Evolutionary conservation across 2,329 filamentous ascomycete species (phyloP).

Genomic region (Setomelanomma holmii): DNA sequence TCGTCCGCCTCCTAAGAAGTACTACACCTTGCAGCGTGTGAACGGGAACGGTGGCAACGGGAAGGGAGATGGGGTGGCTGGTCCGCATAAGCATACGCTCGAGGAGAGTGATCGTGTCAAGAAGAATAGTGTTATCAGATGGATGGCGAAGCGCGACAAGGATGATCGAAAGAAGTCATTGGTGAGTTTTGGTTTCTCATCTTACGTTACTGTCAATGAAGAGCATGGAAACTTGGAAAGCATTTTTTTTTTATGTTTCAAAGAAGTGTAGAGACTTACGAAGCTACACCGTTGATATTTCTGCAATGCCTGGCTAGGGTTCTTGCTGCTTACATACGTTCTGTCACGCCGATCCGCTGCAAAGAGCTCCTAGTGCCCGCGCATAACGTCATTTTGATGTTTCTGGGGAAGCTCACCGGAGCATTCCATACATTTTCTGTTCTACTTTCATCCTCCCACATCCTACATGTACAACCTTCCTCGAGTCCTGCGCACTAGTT

Average conservation of each 20-base stretch:
- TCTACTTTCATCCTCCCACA: not conserved
- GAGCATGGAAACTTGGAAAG: no score
- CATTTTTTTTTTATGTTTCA: no score
- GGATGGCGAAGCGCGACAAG: slow-evolving; percentile 69
- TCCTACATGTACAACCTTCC: slow-evolving; percentile 12
- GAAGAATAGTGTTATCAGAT: slow-evolving; percentile 77
- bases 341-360: not conserved
- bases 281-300: no score
- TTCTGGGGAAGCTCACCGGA: not conserved
- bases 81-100: slow-evolving; percentile 76
- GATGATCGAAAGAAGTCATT: slow-evolving; percentile 64
- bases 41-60: slow-evolving; percentile 79
- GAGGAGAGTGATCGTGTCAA: slow-evolving; percentile 80
- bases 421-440: no score
- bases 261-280: no score
- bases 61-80: slow-evolving; percentile 71
- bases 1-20: slow-evolving; percentile 29
- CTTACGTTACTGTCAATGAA: no score
- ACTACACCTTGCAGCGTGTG: slow-evolving; percentile 77
- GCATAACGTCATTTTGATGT: slow-evolving; percentile 1
- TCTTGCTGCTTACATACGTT: not conserved
- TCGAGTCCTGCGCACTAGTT: not conserved
- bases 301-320: no score
- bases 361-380: not conserved
- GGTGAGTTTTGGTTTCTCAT: slow-evolving; percentile 28